phyloP scores from a whole-genome alignment of 768 basidiomycete species.

The Suillus ampliporus region DNA sequence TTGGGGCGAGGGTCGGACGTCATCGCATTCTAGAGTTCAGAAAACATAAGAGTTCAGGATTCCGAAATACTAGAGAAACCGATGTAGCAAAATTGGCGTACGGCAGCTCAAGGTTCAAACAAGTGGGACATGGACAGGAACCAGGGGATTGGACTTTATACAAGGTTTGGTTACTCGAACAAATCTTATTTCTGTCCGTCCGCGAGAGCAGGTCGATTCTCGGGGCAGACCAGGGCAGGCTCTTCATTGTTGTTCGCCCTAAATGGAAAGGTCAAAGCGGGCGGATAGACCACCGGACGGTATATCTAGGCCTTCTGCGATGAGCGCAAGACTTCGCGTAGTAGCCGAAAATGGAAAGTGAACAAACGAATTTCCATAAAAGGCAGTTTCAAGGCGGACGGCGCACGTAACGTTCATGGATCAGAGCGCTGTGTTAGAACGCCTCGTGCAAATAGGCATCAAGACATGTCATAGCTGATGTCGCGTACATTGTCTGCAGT shows the following conservation, averaged over 20 bases:
- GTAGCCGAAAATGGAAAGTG: conserved; percentile 36
- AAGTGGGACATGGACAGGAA: conserved; percentile 34
- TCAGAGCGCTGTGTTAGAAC: conserved; percentile 19
- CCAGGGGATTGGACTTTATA: conserved; percentile 39
- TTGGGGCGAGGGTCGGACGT: conserved; percentile 42
- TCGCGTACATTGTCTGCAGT: conserved; percentile 25
- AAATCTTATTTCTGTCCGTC: conserved; percentile 38
- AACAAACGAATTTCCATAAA: conserved; percentile 44
- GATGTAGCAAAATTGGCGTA: conserved; percentile 41
- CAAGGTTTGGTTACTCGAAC: conserved; percentile 36
- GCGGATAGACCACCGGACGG: conserved; percentile 34
- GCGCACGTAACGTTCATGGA: conserved; percentile 37
- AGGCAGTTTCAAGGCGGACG: conserved; percentile 43
- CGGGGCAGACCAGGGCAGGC: conserved; percentile 16
- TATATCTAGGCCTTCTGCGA: conserved; percentile 39
- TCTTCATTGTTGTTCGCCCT: conserved; percentile 40
- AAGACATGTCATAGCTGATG: conserved; percentile 26
- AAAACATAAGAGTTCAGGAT: conserved; percentile 34
- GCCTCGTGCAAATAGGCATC: conserved; percentile 33
- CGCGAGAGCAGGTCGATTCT: conserved; percentile 27
- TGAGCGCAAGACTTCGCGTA: conserved; percentile 34
- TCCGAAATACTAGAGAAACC: conserved; percentile 26
- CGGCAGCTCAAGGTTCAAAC: conserved; percentile 44
- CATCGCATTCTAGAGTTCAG: conserved; percentile 39
- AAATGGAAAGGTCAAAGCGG: conserved; percentile 39